Percentiles rank a stretch among this genome's conserved stretches.
phyloP scores from a whole-genome alignment of 805 yeast species.

The Yarrowia bubula region DNA sequence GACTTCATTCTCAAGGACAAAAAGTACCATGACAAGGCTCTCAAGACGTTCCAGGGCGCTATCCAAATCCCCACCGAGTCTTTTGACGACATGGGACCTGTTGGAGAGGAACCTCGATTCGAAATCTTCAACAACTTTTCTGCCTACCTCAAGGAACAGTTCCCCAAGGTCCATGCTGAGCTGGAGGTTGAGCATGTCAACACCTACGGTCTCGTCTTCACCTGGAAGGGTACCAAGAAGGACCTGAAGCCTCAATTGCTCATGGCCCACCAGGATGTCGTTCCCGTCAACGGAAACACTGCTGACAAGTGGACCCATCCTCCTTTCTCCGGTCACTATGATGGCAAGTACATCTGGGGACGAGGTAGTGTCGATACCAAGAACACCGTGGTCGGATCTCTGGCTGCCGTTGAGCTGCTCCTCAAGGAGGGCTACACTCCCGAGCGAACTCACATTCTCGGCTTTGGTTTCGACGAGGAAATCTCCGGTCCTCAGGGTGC shows the following conservation, averaged over 20 bases:
- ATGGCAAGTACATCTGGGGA: slow-evolving; percentile 67
- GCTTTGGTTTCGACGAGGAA: slow-evolving; percentile 83
- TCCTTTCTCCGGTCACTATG: slow-evolving; percentile 66
- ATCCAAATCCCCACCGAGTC: slow-evolving; percentile 64
- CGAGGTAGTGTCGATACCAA: slow-evolving; percentile 80
- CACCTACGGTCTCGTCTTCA: slow-evolving; percentile 59
- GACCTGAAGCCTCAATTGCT: slow-evolving; percentile 61
- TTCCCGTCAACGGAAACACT: slow-evolving; percentile 64
- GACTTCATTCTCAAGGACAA: slow-evolving; percentile 13
- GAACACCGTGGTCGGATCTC: slow-evolving; percentile 59
- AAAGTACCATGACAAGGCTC: not conserved
- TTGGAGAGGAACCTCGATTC: slow-evolving; percentile 53
- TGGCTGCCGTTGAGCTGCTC: slow-evolving; percentile 64
- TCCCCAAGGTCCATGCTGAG: slow-evolving; percentile 52
- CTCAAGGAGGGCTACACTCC: slow-evolving; percentile 54
- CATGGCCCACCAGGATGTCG: slow-evolving; percentile 79
- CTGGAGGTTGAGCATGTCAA: slow-evolving; percentile 57
- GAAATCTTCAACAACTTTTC: slow-evolving; percentile 51
- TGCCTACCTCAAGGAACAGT: slow-evolving; percentile 50
- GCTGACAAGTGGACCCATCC: slow-evolving; percentile 59
- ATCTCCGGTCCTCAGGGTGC: slow-evolving; percentile 67
- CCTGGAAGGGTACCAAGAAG: slow-evolving; percentile 56
- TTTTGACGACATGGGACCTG: slow-evolving; percentile 52
- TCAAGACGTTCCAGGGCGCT: slow-evolving; percentile 45
- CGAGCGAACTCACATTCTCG: slow-evolving; percentile 59